Base-by-base conservation (phyloP, 495 filamentous ascomycete species). In the Parmelia sp. region DNA sequence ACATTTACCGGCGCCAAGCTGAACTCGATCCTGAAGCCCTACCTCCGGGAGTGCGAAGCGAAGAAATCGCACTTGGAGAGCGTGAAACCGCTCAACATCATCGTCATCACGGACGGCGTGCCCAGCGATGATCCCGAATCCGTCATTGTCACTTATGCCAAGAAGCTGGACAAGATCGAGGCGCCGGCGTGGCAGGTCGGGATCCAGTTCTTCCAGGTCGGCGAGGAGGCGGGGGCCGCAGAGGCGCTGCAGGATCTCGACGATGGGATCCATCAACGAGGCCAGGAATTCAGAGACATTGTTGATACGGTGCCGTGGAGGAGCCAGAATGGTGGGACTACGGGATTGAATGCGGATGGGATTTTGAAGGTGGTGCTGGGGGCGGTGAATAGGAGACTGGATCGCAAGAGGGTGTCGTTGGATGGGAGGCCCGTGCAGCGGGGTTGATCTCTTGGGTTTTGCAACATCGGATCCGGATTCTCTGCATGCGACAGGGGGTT, bases 181-280 rank as follows among this genome's bases (percentile, higher is more conserved):
- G 92, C 92, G 0, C 84, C 87, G 39, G 81, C 90, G 31, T 89
- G 90, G 81, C 94, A 98, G 76, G 79, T 97, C 17, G 94, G 95
- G 17, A 86, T 98, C 63, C 94, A 98, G 75, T 97, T 98, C 77
- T 94, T 98, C 77, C 94, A 98, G 77, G 88, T 97, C 61, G 94
- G 94, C 57, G 80, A 84, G 37, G 91, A 96, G 69, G 67, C 73
- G 8, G 76, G 68, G 0, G 94, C 92, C 0, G 76, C 77, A 40
- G 71, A 78, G 73, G 86, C 87, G 66, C 75, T 96, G 62, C 73
- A 84, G 76, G 83, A 87, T 53, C 77, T 98, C 47, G 94, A 98
- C 71, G 90, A 97, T 76, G 83, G 82, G 23, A 74, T 97, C 37
- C 80, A 75, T 12, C 79, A 78, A 61, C 70, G 76, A 37, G 74